Evolutionary conservation across 2,329 filamentous ascomycete species (phyloP).

Genomic region (Ophiostoma angusticollis): DNA sequence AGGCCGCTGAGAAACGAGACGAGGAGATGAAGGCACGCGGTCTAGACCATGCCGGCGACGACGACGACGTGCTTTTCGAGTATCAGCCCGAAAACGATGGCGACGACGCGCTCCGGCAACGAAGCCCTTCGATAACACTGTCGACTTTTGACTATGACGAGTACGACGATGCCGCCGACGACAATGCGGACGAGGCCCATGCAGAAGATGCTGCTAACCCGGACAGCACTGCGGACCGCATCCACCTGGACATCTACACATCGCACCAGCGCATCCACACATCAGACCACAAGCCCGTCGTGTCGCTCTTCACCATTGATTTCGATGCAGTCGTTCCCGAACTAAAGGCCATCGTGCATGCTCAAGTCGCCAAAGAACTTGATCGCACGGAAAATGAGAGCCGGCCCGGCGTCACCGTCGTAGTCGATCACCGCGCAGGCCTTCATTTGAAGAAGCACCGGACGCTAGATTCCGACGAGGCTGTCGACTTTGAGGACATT

Average conservation of each 20-base stretch:
- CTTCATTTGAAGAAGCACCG: not conserved
- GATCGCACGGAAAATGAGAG: constrained; percentile 54
- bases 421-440: constrained; percentile 53
- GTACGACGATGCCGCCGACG: constrained; percentile 38
- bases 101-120: constrained; percentile 24
- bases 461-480: constrained; percentile 5
- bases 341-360: constrained; percentile 69
- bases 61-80: constrained; percentile 77
- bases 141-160: constrained; percentile 45
- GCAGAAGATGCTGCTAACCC: constrained; percentile 26
- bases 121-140: not conserved
- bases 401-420: constrained; percentile 29
- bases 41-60: constrained; percentile 57
- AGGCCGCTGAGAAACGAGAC: constrained; percentile 57
- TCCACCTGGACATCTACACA: constrained; percentile 55
- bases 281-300: constrained; percentile 89
- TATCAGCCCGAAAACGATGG: constrained; percentile 73
- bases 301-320: constrained; percentile 68
- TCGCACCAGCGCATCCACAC: constrained; percentile 84
- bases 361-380: constrained; percentile 75
- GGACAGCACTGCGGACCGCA: constrained; percentile 36
- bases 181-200: not conserved
- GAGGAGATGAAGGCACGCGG: constrained; percentile 76
- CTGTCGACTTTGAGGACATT: constrained; percentile 68
- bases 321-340: constrained; percentile 81